A percentile compares a stretch with the other conserved stretches of the same genome.
Conservation (phyloP, 805 yeast species). For the Cephaloascus albidus region DNA sequence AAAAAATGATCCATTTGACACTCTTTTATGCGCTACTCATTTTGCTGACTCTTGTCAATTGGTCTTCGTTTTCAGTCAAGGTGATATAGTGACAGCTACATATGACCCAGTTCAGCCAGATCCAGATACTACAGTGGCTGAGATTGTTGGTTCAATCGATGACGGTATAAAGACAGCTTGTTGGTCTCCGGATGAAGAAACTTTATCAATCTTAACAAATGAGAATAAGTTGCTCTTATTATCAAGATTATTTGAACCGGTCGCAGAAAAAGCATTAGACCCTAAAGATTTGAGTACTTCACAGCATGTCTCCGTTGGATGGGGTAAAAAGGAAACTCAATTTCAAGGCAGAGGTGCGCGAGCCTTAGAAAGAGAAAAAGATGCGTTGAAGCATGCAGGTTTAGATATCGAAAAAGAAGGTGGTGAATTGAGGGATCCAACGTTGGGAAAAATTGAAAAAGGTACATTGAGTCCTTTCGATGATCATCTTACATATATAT, state of each 20-base stretch:
- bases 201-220: slow-evolving; percentile 57
- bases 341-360: slow-evolving; percentile 90
- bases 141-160: slow-evolving; percentile 80
- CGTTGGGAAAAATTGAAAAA: slow-evolving; percentile 63
- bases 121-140: slow-evolving; percentile 48
- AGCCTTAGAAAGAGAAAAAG: slow-evolving; percentile 57
- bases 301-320: slow-evolving; percentile 90
- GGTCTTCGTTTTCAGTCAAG: slow-evolving; percentile 59
- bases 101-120: slow-evolving; percentile 41
- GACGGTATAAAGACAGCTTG: slow-evolving; percentile 59
- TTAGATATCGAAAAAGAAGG: slow-evolving; percentile 53
- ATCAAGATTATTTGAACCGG: slow-evolving; percentile 71
- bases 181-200: slow-evolving; percentile 93
- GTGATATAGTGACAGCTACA: slow-evolving; percentile 66
- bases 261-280: slow-evolving; percentile 52
- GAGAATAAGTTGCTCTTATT: slow-evolving; percentile 56
- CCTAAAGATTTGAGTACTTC: slow-evolving; percentile 59
- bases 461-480: slow-evolving; percentile 60
- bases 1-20: slow-evolving; percentile 19
- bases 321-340: slow-evolving; percentile 98
- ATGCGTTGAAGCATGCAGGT: slow-evolving; percentile 55
- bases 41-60: slow-evolving; percentile 62
- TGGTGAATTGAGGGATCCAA: slow-evolving; percentile 70
- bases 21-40: slow-evolving; percentile 49
- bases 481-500: slow-evolving; percentile 33